Evolutionary conservation across 2,329 filamentous ascomycete genomes (phyloP).

Genomic region (Aspergillus floridensis): DNA sequence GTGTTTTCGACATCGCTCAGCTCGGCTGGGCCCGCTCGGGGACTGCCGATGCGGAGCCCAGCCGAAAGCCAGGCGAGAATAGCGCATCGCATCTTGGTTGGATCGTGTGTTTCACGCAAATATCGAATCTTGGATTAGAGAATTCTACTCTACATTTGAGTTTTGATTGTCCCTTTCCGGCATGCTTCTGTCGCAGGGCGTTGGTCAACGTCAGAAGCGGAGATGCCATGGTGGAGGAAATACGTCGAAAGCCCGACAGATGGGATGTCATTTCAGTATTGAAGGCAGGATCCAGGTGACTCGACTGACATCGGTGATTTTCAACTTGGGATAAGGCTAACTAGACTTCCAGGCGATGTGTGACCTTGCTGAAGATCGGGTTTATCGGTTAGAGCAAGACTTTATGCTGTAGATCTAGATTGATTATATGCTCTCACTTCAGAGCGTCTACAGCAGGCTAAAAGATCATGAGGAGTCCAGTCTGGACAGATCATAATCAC

Average conservation of each 20-base stretch:
- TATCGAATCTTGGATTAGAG: too few species aligned
- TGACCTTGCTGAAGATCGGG: slow-evolving; percentile 80
- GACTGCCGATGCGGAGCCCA: slow-evolving; percentile 24
- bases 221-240: slow-evolving; percentile 76
- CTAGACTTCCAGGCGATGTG: slow-evolving; percentile 71
- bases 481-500: too few species aligned
- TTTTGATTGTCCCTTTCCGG: too few species aligned
- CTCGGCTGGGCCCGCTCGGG: slow-evolving; percentile 12
- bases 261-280: slow-evolving; percentile 67
- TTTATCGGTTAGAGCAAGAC: slow-evolving; percentile 55
- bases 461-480: too few species aligned
- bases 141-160: too few species aligned
- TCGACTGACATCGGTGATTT: background rate
- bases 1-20: too few species aligned
- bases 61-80: background rate
- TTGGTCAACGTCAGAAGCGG: slow-evolving; percentile 78
- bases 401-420: background rate
- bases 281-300: slow-evolving; percentile 70
- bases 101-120: too few species aligned
- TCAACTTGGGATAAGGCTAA: slow-evolving; percentile 6
- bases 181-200: slow-evolving; percentile 49
- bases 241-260: slow-evolving; percentile 69
- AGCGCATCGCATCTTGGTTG: too few species aligned
- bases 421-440: too few species aligned
- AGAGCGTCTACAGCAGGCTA: too few species aligned